Percentiles rank a stretch among this genome's conserved stretches.
Evolutionary conservation across 768 basidiomycete species (phyloP).

Genomic region (Leccinum uliginosum): DNA sequence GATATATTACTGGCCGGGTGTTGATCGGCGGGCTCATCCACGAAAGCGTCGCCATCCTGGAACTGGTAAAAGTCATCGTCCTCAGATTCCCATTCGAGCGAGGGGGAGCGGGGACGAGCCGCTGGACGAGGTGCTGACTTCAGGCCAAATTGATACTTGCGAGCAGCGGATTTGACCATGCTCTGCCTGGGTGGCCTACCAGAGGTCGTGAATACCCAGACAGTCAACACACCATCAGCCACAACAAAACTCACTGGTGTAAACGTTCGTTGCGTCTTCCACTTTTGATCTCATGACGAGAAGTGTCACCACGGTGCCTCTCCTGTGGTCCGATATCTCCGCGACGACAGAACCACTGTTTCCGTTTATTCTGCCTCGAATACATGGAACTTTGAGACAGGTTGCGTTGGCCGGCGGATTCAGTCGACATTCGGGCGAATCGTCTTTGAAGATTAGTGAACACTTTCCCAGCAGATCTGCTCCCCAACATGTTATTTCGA

Average conservation of each 20-base stretch:
- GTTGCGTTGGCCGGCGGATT: slow-evolving; percentile 5
- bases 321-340: slow-evolving; percentile 8
- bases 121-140: slow-evolving; percentile 8
- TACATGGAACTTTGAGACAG: neutral
- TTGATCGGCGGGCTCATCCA: slow-evolving; percentile 1
- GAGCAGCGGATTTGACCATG: slow-evolving; percentile 13
- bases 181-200: slow-evolving; percentile 7
- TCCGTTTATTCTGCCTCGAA: slow-evolving; percentile 1
- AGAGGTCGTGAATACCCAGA: slow-evolving; percentile 1
- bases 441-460: neutral
- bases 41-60: slow-evolving; percentile 3
- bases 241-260: slow-evolving; percentile 4
- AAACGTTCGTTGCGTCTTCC: slow-evolving; percentile 2
- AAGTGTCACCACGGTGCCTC: neutral
- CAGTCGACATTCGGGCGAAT: slow-evolving; percentile 20
- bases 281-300: neutral
- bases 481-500: slow-evolving; percentile 4
- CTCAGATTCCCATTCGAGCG: slow-evolving; percentile 3
- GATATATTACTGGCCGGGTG: slow-evolving; percentile 1
- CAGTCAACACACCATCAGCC: neutral
- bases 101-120: neutral
- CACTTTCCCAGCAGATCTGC: slow-evolving; percentile 4
- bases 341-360: slow-evolving; percentile 12
- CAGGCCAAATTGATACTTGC: slow-evolving; percentile 7
- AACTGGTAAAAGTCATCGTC: neutral